Evolutionary conservation across 2,329 filamentous ascomycete genomes (phyloP), one percentile per base, ranked within the genome.

Genomic region (Xylariaceae sp.): DNA sequence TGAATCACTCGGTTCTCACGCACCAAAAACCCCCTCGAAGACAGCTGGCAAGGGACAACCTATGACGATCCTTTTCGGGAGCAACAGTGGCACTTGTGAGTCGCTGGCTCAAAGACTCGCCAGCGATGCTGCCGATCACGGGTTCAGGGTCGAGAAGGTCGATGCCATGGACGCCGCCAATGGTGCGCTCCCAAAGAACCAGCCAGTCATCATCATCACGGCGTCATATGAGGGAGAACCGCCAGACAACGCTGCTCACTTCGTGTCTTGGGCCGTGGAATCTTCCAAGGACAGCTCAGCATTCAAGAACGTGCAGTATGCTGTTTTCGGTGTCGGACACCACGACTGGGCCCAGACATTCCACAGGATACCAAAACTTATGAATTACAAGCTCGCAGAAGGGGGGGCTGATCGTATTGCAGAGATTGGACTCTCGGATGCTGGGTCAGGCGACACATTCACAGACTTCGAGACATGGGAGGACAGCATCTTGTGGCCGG

Each of bases 201-300:
- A 74, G 6, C 83, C 85, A 0, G 71, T 85, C 0, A 66, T 87
- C 18, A 72, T 89, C 37, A 72, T 90, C 47, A 81, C 81, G 0
- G 76, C 85, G 0, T 83, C 79, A 1, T 90, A 89, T 51, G 85
- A 90, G 53, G 86, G 86, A 1, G 73, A 86, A 41, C 82, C 86
- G 0, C 78, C 85, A 0, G 83, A 87, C 46, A 89, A 90, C 47
- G 86, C 85, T 0, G 72, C 67, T 0, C 72, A 78, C 37, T 89
- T 89, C 52, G 73, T 83, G 18, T 66, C 72, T 15, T 89, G 85
- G 85, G 60, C 89, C 4, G 69, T 79, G 49, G 66, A 55, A 11
- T 64, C 76, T 9, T 64, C 76, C 9, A 66, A 74, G 41, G 70
- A 64, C 8, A 47, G 62, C 3, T 64, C 73, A 3, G 67, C 73